phyloP scores from a whole-genome alignment of 2,329 filamentous ascomycete genomes.

The Fusarium neocosmosporiellum region DNA sequence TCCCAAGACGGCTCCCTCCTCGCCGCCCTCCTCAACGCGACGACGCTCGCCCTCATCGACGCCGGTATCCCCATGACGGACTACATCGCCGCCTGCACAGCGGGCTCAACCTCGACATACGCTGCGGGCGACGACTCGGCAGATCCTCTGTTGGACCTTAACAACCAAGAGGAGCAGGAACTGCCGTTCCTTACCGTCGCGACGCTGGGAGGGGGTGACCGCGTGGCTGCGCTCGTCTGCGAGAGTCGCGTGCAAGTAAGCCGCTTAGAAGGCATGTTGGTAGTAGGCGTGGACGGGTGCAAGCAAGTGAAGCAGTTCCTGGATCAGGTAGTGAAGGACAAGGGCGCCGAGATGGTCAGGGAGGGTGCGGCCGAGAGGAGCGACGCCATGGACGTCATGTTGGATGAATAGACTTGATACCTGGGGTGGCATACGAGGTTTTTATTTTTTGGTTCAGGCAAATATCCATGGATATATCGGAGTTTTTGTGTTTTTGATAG shows the following conservation, averaged over 20 bases:
- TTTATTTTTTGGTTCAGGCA: slow-evolving; percentile 10
- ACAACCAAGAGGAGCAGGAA: slow-evolving; percentile 84
- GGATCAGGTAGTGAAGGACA: slow-evolving; percentile 80
- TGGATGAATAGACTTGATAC: slow-evolving; percentile 53
- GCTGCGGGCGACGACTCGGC: slow-evolving; percentile 73
- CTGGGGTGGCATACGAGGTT: not conserved
- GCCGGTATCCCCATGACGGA: slow-evolving; percentile 96
- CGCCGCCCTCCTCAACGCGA: slow-evolving; percentile 89
- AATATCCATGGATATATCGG: slow-evolving; percentile 16
- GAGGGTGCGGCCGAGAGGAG: slow-evolving; percentile 64
- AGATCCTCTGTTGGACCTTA: slow-evolving; percentile 84
- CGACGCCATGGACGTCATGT: slow-evolving; percentile 61
- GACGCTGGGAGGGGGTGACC: slow-evolving; percentile 79
- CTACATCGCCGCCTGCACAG: slow-evolving; percentile 89
- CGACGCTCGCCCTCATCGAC: slow-evolving; percentile 91
- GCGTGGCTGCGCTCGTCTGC: slow-evolving; percentile 82
- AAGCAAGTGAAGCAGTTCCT: slow-evolving; percentile 85
- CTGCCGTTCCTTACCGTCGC: slow-evolving; percentile 89
- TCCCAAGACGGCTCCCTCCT: slow-evolving; percentile 91
- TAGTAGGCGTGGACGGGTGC: slow-evolving; percentile 91
- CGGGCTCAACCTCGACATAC: slow-evolving; percentile 79
- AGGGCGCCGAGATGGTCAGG: slow-evolving; percentile 72
- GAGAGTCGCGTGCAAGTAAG: slow-evolving; percentile 88
- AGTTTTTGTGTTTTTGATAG: slow-evolving; percentile 35
- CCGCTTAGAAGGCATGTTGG: slow-evolving; percentile 90